phyloP scores from a whole-genome alignment of 2,329 filamentous ascomycete genomes.

The Trichoderma harzianum region DNA sequence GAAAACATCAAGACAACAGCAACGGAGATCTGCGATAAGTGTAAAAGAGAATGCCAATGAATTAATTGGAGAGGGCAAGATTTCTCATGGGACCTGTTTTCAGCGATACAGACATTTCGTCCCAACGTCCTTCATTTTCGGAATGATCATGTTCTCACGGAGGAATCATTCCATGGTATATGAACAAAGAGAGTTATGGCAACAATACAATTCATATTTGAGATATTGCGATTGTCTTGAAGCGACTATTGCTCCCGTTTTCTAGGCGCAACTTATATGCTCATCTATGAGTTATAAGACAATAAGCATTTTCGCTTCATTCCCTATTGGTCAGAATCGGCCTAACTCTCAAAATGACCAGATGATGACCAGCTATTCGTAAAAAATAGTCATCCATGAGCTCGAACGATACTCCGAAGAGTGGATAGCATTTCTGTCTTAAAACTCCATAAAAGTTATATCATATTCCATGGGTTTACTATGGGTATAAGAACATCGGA shows the following conservation, averaged over 20 bases:
- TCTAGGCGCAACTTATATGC: background rate
- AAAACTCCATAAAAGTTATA: background rate
- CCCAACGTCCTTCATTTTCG: background rate
- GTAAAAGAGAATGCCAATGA: slow-evolving; percentile 19
- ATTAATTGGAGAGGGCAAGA: background rate
- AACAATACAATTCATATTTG: background rate
- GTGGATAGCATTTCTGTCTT: background rate
- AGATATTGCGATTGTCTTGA: background rate
- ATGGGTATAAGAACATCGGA: background rate
- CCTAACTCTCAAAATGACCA: too few species aligned
- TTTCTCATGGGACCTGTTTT: background rate
- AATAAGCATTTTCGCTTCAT: background rate
- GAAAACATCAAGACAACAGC: slow-evolving; percentile 19
- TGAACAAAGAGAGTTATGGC: background rate
- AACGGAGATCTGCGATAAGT: slow-evolving; percentile 19
- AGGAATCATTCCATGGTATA: background rate
- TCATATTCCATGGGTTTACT: background rate
- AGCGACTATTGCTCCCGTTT: too few species aligned
- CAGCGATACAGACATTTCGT: background rate
- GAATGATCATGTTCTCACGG: background rate
- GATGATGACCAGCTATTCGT: background rate
- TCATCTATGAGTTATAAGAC: background rate
- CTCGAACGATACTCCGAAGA: background rate
- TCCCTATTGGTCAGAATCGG: background rate
- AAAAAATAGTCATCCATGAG: background rate